These are phyloP conservation scores for Saccharum spontaneum DNA, from an alignment of 176 grass and related monocot genomes.

Conservation along the genomic window DNA sequence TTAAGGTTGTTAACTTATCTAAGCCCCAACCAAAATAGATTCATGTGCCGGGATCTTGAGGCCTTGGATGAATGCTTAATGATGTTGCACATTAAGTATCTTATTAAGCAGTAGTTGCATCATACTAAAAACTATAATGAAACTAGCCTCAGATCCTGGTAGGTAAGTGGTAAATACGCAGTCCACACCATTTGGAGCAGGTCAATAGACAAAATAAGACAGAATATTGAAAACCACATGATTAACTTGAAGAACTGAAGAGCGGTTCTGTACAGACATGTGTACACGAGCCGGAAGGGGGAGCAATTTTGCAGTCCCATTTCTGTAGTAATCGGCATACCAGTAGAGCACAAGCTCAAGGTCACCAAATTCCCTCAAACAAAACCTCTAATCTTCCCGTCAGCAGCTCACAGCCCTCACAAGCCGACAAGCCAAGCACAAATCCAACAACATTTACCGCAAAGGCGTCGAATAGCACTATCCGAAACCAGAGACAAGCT, in stretches of 20 bases:
- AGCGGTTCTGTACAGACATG: not conserved
- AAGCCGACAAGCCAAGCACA: not conserved
- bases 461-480: not conserved
- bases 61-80: not conserved
- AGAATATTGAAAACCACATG: not conserved
- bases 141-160: not conserved
- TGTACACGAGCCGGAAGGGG: not conserved
- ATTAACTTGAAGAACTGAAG: not conserved
- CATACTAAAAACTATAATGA: not conserved
- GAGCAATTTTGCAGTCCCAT: not conserved
- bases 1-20: not conserved
- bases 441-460: slow-evolving; percentile 10
- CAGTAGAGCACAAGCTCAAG: not conserved
- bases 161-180: not conserved
- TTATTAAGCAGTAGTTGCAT: not conserved
- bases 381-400: not conserved
- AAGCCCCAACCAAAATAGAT: not conserved
- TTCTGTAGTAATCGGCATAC: not conserved
- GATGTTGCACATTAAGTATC: not conserved
- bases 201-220: not conserved
- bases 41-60: not conserved
- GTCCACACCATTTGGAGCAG: not conserved
- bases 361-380: not conserved
- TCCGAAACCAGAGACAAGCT: not conserved
- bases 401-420: not conserved